Evolutionary conservation across 768 basidiomycete species (phyloP), one percentile per base, ranked within the genome.

Genomic region (Naganishia vishniacii): DNA sequence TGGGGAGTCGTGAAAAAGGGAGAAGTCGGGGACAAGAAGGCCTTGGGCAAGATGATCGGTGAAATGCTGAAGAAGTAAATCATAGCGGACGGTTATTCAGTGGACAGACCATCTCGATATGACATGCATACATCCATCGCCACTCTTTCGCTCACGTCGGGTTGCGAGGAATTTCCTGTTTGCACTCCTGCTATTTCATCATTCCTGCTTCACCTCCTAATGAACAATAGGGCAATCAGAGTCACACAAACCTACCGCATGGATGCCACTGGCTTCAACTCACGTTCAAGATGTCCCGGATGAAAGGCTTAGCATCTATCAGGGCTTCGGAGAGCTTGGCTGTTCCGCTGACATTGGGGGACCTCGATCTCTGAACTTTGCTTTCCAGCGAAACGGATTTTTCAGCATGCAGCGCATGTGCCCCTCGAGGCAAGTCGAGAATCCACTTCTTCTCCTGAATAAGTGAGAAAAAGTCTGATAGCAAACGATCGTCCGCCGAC

Each of bases 401-500:
- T 11, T 40, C 34, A 29, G 28, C 37, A 31, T 56, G 53, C 34
- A 56, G 20, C 20, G 9, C 6, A 12, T 53, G 23, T 40, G 62
- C 48, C 28, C 34, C 42, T n/a, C 45, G 28, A 11, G 46, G 48
- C 16, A 63, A 28, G 31, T 56, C 49, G 18, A 44, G 28, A 28
- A 89, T 82, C 95, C 95, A 97, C 0, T 79, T 78, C 56, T 80
- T 82, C 28, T 73, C 79, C 11, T 88, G 82, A 84, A 95, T 86
- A 51, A 97, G 80, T 11, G 78, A 73, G 67, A 98, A 84, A 78
- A 98, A 93, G 28, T 87, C 83, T 1, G 78, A 74, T 40, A 98
- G 78, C 31, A 95, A 75, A 7, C 62, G 58, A 47, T 77, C 73
- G 20, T 59, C 42, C 8, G 60, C 32, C 13, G 53, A 56, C 11